Conservation (phyloP, 768 basidiomycete species). For the Psilocybe cubensis region DNA sequence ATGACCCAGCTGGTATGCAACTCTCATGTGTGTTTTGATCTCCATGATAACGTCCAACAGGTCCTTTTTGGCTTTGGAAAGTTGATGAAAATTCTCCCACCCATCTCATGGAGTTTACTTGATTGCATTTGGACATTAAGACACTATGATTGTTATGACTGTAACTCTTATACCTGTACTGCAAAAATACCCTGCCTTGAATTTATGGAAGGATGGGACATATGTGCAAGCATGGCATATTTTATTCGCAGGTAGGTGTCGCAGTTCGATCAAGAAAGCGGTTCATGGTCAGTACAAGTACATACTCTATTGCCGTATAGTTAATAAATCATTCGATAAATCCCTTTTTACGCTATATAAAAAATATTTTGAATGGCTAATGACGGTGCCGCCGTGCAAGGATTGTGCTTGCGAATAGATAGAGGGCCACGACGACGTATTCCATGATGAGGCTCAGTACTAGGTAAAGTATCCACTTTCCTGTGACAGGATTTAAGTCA, state of each 20-base stretch:
- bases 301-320: conserved; percentile 7
- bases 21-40: not conserved
- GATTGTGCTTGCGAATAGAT: conserved; percentile 48
- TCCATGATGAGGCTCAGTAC: conserved; percentile 66
- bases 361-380: conserved; percentile 1
- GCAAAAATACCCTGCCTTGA: not conserved
- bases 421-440: conserved; percentile 51
- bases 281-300: conserved; percentile 2
- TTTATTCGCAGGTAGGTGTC: not conserved
- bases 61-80: conserved; percentile 79
- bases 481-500: conserved; percentile 59
- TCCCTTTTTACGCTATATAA: not conserved
- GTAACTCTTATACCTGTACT: not conserved
- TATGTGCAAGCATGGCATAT: not conserved
- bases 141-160: not conserved
- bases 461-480: conserved; percentile 62
- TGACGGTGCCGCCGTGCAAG: conserved; percentile 35
- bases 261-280: not conserved
- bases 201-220: no score
- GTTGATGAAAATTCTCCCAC: conserved; percentile 42
- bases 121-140: not conserved
- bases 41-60: conserved; percentile 31
- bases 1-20: conserved; percentile 63
- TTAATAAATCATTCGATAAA: not conserved
- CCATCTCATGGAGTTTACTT: conserved; percentile 39